These are phyloP conservation scores for Malbranchea zuffiana DNA, from an alignment of 2,329 filamentous ascomycete genomes.

Conservation along the genomic window DNA sequence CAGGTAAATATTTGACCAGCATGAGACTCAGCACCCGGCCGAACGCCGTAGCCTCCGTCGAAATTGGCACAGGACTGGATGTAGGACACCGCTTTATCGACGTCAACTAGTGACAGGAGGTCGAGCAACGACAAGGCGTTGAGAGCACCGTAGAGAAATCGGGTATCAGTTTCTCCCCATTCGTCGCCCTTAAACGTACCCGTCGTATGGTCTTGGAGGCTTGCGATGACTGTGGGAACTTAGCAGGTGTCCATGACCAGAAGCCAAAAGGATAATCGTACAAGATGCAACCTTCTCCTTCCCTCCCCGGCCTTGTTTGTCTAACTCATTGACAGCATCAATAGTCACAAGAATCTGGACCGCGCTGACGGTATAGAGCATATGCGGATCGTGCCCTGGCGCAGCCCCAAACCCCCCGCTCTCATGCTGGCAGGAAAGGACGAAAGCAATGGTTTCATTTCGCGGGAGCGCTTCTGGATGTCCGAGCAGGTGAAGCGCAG, in stretches of 20 bases:
- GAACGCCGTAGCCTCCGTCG: constrained; percentile 85
- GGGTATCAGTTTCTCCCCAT: constrained; percentile 92
- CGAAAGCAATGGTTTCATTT: constrained; percentile 73
- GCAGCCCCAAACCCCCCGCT: constrained; percentile 88
- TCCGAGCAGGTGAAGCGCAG: constrained; percentile 72
- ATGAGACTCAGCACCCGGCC: constrained; percentile 85
- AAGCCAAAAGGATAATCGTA: constrained; percentile 42
- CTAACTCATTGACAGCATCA: constrained; percentile 74
- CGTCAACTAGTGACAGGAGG: constrained; percentile 60
- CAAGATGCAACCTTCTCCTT: constrained; percentile 67
- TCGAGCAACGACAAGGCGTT: constrained; percentile 79
- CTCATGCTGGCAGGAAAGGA: constrained; percentile 86
- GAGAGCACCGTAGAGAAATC: constrained; percentile 83
- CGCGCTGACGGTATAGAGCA: constrained; percentile 90
- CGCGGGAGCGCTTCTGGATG: constrained; percentile 72
- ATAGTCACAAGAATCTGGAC: constrained; percentile 85
- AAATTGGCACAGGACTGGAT: constrained; percentile 79
- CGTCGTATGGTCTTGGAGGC: constrained; percentile 65
- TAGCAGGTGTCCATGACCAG: too few species aligned
- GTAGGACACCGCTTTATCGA: constrained; percentile 68
- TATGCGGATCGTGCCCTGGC: constrained; percentile 87
- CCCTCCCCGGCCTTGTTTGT: constrained; percentile 54
- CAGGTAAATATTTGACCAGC: constrained; percentile 94
- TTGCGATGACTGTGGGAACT: constrained; percentile 54
- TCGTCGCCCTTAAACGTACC: constrained; percentile 90